Evolutionary conservation across 2,329 filamentous ascomycete species (phyloP), one percentile per base, ranked within the genome.

Genomic region (Pestalotiopsis sp.): DNA sequence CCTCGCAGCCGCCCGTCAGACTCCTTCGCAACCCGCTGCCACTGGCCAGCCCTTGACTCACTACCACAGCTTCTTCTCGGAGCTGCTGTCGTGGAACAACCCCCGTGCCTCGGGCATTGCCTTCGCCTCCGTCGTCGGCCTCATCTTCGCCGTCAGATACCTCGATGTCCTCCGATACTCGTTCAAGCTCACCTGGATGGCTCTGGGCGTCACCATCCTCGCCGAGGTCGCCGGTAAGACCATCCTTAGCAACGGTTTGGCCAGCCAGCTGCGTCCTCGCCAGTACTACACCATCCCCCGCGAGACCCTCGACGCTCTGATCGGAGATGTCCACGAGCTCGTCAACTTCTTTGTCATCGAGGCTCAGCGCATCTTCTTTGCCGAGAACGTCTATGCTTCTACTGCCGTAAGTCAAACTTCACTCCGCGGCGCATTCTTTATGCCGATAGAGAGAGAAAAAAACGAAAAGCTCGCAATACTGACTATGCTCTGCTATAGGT

Each of bases 321-420:
- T 91, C 73, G 88, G 88, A 68, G 90, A 92, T 72, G 82, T 90
- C 56, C 87, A 91, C 75, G 90, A 92, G 80, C 85, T 92, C 69
- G 79, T 90, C 81, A 92, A 92, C 85, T 92, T 92, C 80, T 90
- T 92, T 74, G 84, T 91, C 70, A 91, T 92, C 68, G 91, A 92
- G 82, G 83, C 85, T 64, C 91, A 92, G 83, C 86, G 90, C 70
- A 87, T 92, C 72, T 76, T 92, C 68, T 92, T 90, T 72, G 90
- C 86, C 58, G 91, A 92, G 85, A 92, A 92, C 74, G 79, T 92
- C 68, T 80, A 82, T 71, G 86, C 84, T 68, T 92, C 90, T 25
- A 80, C 82, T 75, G 85, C 83, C 73, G 90, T 91, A 84, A 80
- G 89, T 83, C 67, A 59, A 60, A 31, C 59, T 62, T 45, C 31